Conservation (phyloP, 805 yeast genomes). For the Candida easanensis region DNA sequence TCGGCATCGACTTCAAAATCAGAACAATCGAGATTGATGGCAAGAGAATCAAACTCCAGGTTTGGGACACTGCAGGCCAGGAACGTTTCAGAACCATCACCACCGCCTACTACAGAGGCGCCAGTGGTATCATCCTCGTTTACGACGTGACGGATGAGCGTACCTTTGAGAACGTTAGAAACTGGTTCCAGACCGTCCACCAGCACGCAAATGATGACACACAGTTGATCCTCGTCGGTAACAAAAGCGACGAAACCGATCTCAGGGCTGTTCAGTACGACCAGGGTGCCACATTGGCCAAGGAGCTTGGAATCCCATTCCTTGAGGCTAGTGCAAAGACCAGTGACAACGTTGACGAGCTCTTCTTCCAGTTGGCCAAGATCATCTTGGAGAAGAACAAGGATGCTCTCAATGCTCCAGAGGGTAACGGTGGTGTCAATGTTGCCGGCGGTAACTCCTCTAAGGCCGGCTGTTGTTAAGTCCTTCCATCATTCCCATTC, state of each 20-base stretch:
- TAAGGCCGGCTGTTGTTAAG: constrained; percentile 9
- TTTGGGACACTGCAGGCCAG: constrained; percentile 98
- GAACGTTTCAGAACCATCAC: constrained; percentile 93
- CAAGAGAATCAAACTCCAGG: constrained; percentile 87
- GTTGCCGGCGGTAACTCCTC: constrained; percentile 15
- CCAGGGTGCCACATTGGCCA: constrained; percentile 88
- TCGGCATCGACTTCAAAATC: constrained; percentile 97
- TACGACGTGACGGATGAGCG: constrained; percentile 87
- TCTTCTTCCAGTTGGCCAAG: constrained; percentile 85
- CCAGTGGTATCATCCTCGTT: constrained; percentile 81
- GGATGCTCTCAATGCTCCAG: constrained; percentile 31
- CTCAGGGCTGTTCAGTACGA: constrained; percentile 84
- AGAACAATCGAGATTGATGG: constrained; percentile 94
- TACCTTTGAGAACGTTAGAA: constrained; percentile 87
- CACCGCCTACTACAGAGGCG: constrained; percentile 88
- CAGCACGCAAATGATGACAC: constrained; percentile 97
- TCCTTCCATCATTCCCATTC: neutral
- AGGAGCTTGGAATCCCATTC: constrained; percentile 84
- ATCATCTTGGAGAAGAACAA: constrained; percentile 78
- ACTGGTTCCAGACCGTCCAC: constrained; percentile 94
- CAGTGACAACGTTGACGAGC: constrained; percentile 85
- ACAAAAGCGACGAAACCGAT: constrained; percentile 89
- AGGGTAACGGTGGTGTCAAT: constrained; percentile 26
- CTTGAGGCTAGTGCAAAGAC: constrained; percentile 96
- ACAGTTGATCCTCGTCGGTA: constrained; percentile 89